phyloP scores from a whole-genome alignment of 2,329 filamentous ascomycete genomes.

The Arthrobotrys conoides region DNA sequence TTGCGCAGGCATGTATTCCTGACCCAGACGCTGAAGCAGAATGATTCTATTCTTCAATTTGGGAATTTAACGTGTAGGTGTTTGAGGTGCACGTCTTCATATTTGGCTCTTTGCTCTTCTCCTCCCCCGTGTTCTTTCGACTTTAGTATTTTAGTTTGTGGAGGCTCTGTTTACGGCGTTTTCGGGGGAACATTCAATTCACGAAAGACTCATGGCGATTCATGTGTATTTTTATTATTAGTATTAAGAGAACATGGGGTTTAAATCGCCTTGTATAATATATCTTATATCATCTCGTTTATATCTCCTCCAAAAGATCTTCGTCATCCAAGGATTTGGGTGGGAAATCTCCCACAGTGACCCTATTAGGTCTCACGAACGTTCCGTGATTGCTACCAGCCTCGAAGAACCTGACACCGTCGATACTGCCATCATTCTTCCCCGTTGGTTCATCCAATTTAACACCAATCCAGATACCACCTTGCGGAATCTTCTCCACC shows the following conservation, averaged over 20 bases:
- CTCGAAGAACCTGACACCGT: constrained; percentile 77
- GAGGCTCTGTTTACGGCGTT: constrained; percentile 8
- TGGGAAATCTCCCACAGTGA: constrained; percentile 82
- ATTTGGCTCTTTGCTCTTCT: not conserved
- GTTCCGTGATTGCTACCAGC: constrained; percentile 79
- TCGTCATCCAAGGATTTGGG: constrained; percentile 68
- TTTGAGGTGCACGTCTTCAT: constrained; percentile 5
- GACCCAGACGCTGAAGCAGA: not conserved
- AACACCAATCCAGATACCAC: constrained; percentile 80
- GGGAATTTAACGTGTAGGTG: constrained; percentile 3
- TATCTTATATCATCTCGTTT: constrained; percentile 66
- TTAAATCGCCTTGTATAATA: not conserved
- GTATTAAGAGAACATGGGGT: constrained; percentile 11
- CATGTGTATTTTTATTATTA: constrained; percentile 20
- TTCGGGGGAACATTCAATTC: constrained; percentile 15
- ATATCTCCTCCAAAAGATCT: constrained; percentile 82
- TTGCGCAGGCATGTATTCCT: constrained; percentile 81
- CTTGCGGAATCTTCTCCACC: constrained; percentile 79
- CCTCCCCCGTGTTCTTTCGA: not conserved
- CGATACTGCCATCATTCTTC: constrained; percentile 84
- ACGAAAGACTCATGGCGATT: constrained; percentile 20
- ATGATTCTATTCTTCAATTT: constrained; percentile 2
- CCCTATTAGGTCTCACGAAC: constrained; percentile 82
- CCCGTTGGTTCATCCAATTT: constrained; percentile 83
- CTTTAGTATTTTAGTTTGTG: not conserved